Base-by-base conservation (phyloP, 306 rosid genomes). In the Trifolium dubium region DNA sequence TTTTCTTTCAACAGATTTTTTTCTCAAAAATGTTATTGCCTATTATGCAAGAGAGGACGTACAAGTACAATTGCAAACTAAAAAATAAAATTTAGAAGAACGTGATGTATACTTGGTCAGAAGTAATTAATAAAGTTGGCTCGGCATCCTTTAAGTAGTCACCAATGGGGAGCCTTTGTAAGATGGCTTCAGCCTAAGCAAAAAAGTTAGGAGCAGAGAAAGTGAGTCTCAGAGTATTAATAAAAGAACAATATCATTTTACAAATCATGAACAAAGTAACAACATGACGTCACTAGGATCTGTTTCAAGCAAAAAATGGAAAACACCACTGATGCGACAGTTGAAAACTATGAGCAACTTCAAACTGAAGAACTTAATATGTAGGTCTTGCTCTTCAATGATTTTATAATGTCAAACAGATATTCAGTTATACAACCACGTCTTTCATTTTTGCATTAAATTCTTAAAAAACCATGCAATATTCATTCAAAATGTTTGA, bases 121-220 rank as follows among this genome's bases (percentile, higher is more conserved):
- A 84, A 69, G 98, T 94, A 77, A 94, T 86, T 88, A 94, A 76
- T 82, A 94, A 65, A 0, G 88, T 88, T 77, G 95, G 85, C 80
- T 88, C 86, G 18, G 86, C 89, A 60, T 89, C 96, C 86, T 86
- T 86, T 78, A 75, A 23, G 80, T 69, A 78, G 84, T 86, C 97
- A 86, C 78, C 97, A 77, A 82, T 76, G 43, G 90, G 88, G 79
- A 91, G 88, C 89, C 84, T 83, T 55, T 79, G 88, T 81, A 76
- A 60, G 84, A 92, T 94, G 84, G 93, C 95, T 82, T 89, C 93
- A 70, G 97, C 98, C 97, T 91, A 91, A 74, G 84, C 54, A 65
- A 84, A 89, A 79, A 83, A 73, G 84, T 81, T 87, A 72, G 80
- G 81, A 79, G 75, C 87, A 83, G 82, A 83, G 81, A 84, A 75